Conservation (phyloP, 345 rosid genomes). For the Populus simonii region DNA sequence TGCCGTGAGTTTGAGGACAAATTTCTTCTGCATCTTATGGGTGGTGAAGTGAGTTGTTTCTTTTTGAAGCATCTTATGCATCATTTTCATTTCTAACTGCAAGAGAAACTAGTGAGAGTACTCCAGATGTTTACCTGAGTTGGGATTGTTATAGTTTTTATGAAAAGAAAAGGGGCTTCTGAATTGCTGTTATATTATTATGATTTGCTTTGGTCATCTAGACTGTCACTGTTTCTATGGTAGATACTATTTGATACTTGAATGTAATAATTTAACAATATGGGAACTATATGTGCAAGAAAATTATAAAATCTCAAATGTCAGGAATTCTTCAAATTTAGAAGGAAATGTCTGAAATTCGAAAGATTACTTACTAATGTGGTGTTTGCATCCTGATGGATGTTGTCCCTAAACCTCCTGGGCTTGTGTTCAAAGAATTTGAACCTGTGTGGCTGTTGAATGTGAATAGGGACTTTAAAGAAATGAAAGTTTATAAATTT, state of each 20-base stretch:
- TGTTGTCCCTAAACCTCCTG: background rate
- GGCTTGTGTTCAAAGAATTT: background rate
- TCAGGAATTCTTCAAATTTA: background rate
- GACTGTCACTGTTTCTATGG: background rate
- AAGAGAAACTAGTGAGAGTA: background rate
- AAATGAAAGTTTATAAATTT: background rate
- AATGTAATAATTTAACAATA: background rate
- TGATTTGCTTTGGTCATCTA: background rate
- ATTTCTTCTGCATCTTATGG: constrained; percentile 82
- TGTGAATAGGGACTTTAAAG: background rate
- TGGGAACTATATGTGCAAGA: background rate
- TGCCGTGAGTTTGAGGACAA: constrained; percentile 99
- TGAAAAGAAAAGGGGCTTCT: background rate
- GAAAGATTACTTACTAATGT: background rate
- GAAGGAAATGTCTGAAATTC: background rate
- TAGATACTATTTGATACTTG: background rate
- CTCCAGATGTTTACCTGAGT: background rate
- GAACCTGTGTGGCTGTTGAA: background rate
- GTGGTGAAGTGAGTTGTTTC: constrained; percentile 81
- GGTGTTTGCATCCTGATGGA: background rate
- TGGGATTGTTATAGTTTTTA: background rate
- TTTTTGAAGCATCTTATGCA: background rate
- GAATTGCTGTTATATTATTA: background rate
- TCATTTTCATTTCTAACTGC: background rate
- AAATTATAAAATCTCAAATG: background rate